Conservation (phyloP, 2,329 filamentous ascomycete genomes). For the Orbilia brochopaga region DNA sequence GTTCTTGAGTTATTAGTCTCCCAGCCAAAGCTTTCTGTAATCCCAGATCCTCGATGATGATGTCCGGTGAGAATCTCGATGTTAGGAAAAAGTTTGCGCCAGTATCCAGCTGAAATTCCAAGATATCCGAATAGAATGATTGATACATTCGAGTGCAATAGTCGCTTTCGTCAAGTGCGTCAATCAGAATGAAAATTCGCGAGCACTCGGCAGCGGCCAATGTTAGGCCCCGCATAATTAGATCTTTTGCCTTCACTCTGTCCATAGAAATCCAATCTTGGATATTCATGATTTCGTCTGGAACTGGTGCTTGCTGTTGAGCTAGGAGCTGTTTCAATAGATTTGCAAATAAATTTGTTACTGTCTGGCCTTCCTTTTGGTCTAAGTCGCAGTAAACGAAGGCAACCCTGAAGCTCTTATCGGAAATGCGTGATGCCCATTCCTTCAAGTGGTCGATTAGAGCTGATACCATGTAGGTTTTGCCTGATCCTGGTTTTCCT, state of each 20-base stretch:
- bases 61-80: no score
- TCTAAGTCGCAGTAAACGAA: background rate
- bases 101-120: no score
- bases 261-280: no score
- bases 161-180: slow-evolving; percentile 5
- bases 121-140: no score
- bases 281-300: no score
- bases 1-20: no score
- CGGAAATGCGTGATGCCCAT: background rate
- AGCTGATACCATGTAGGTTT: background rate
- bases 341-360: background rate
- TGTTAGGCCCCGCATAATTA: background rate
- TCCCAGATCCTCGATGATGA: no score
- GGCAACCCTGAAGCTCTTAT: background rate
- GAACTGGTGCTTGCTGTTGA: background rate
- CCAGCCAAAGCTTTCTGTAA: no score
- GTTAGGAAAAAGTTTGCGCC: no score
- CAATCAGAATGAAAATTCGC: background rate
- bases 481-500: background rate
- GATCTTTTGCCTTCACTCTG: no score
- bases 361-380: background rate
- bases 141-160: background rate
- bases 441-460: background rate
- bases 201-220: background rate
- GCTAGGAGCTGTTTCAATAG: slow-evolving; percentile 2